A percentile compares a stretch with the other conserved stretches of the same genome.
phyloP scores from a whole-genome alignment of 2,329 filamentous ascomycete genomes.

The Fusarium sp. region DNA sequence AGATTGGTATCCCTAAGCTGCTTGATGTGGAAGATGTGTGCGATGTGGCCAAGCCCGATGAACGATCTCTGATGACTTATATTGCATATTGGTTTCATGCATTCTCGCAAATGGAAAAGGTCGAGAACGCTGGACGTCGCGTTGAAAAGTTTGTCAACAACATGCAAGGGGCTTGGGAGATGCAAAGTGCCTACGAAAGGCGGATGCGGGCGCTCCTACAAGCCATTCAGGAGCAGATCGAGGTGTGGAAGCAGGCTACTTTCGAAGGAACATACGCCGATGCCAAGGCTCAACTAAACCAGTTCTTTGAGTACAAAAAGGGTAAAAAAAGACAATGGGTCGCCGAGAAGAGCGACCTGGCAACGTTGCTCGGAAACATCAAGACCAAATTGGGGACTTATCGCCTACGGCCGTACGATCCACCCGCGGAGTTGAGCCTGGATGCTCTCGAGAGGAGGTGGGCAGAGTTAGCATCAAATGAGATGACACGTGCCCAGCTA shows the following conservation, averaged over 20 bases:
- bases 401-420: slow-evolving; percentile 87
- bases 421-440: slow-evolving; percentile 82
- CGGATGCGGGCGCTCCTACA: slow-evolving; percentile 85
- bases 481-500: slow-evolving; percentile 87
- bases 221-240: slow-evolving; percentile 76
- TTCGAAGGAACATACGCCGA: slow-evolving; percentile 94
- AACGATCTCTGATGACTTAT: slow-evolving; percentile 98
- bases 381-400: slow-evolving; percentile 99
- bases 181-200: slow-evolving; percentile 95
- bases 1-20: slow-evolving; percentile 95
- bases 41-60: slow-evolving; percentile 94
- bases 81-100: slow-evolving; percentile 99
- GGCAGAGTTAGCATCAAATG: slow-evolving; percentile 79
- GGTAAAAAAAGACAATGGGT: slow-evolving; percentile 95
- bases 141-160: slow-evolving; percentile 99
- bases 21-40: slow-evolving; percentile 98
- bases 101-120: slow-evolving; percentile 98
- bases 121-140: slow-evolving; percentile 93
- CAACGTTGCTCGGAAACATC: slow-evolving; percentile 94
- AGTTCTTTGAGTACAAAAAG: slow-evolving; percentile 90
- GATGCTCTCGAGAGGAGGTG: slow-evolving; percentile 87
- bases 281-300: slow-evolving; percentile 83
- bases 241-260: slow-evolving; percentile 78
- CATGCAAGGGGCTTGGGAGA: slow-evolving; percentile 99
- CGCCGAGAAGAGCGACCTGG: slow-evolving; percentile 94